Evolutionary conservation across 2,329 filamentous ascomycete species (phyloP).

Genomic region (Xylaria sp.): DNA sequence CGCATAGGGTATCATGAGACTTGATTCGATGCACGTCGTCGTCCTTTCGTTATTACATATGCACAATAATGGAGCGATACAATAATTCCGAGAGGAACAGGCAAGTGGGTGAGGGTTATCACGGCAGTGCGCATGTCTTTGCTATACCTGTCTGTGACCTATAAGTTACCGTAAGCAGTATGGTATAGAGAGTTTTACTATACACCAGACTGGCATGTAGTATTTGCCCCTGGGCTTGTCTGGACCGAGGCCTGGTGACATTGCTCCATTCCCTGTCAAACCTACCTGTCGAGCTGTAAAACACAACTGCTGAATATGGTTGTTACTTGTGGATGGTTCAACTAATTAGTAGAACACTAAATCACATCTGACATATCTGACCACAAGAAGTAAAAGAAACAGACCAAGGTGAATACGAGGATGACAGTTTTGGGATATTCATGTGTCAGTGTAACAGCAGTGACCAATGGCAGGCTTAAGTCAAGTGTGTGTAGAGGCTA

Average conservation of each 20-base stretch:
- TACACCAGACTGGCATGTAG: conserved; percentile 16
- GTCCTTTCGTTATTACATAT: conserved; percentile 7
- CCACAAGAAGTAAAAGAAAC: neutral
- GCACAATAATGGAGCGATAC: conserved; percentile 6
- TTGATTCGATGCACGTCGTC: neutral
- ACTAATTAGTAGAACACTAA: conserved; percentile 1
- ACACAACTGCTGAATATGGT: neutral
- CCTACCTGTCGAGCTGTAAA: neutral
- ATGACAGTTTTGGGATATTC: neutral
- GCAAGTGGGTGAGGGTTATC: conserved; percentile 6
- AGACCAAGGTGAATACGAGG: neutral
- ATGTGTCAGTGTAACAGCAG: conserved; percentile 13
- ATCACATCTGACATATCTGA: neutral
- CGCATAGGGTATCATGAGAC: neutral
- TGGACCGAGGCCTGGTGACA: neutral
- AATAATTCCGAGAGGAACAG: conserved; percentile 3
- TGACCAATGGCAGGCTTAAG: conserved; percentile 13
- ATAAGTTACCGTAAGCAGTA: conserved; percentile 12
- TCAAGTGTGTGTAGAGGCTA: too few relatives aligned
- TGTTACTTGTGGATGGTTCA: neutral
- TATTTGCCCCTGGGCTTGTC: conserved; percentile 9
- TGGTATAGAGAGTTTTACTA: neutral
- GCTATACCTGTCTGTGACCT: neutral
- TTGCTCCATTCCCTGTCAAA: neutral
- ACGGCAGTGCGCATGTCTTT: neutral